Conservation (phyloP, 768 basidiomycete genomes). For the Lentinula lateritia region DNA sequence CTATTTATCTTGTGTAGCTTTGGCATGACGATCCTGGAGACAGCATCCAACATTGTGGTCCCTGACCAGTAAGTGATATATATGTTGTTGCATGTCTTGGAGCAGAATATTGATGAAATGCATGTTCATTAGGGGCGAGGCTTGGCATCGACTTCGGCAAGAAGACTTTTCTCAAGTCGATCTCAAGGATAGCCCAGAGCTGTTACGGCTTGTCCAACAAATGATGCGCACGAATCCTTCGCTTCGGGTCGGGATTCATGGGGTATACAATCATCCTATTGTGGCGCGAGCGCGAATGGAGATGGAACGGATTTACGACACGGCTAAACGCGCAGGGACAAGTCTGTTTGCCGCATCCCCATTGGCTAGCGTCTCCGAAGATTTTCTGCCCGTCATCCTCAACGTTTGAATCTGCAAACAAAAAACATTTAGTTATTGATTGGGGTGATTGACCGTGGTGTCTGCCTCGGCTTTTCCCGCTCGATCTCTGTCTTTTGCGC, state of each 20-base stretch:
- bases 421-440: not conserved
- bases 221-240: conserved; percentile 77
- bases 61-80: conserved; percentile 80
- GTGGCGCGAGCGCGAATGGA: conserved; percentile 54
- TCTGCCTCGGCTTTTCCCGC: conserved; percentile 2
- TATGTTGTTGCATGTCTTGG: not conserved
- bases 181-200: conserved; percentile 55
- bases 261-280: conserved; percentile 56
- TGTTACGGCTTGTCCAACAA: conserved; percentile 60
- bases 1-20: conserved; percentile 48
- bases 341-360: conserved; percentile 53
- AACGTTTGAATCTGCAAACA: conserved; percentile 17
- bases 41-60: conserved; percentile 92
- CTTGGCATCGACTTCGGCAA: conserved; percentile 89
- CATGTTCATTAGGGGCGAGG: conserved; percentile 63
- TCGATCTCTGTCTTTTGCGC: not conserved
- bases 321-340: conserved; percentile 26
- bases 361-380: conserved; percentile 51
- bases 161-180: conserved; percentile 90
- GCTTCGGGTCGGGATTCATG: conserved; percentile 49
- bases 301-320: conserved; percentile 52
- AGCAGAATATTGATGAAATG: conserved; percentile 17
- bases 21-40: conserved; percentile 94
- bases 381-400: conserved; percentile 65
- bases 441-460: conserved; percentile 17